phyloP scores from a whole-genome alignment of 345 rosid genomes.

The Eucalyptus caleyi region DNA sequence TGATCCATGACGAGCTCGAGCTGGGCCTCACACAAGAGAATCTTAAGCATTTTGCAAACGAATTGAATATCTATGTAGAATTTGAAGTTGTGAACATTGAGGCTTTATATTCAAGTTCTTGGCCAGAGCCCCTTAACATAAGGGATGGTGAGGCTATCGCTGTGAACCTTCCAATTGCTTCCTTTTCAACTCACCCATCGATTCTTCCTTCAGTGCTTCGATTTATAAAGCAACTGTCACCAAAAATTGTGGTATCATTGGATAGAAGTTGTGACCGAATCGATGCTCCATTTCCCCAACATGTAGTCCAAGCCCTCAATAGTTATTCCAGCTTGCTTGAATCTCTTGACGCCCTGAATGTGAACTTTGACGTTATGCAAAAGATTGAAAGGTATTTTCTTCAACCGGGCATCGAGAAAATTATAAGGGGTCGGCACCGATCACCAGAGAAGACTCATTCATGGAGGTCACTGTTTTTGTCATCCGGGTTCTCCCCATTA shows the following conservation, averaged over 20 bases:
- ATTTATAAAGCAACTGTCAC: constrained; percentile 65
- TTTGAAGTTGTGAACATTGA: constrained; percentile 54
- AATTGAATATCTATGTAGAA: constrained; percentile 56
- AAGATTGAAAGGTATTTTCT: constrained; percentile 79
- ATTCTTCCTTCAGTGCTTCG: constrained; percentile 48
- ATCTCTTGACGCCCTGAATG: constrained; percentile 76
- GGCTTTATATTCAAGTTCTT: constrained; percentile 35
- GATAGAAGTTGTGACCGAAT: constrained; percentile 76
- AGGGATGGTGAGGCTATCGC: constrained; percentile 47
- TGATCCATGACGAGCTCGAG: constrained; percentile 44
- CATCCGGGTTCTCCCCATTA: constrained; percentile 58
- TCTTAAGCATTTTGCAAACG: constrained; percentile 57
- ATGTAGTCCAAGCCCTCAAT: constrained; percentile 55
- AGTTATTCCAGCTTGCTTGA: constrained; percentile 56
- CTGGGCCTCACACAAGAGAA: constrained; percentile 63
- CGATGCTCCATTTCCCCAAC: constrained; percentile 71
- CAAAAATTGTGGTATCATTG: constrained; percentile 66
- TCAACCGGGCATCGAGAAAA: constrained; percentile 56
- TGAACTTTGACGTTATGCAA: constrained; percentile 52
- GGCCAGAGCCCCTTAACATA: constrained; percentile 7
- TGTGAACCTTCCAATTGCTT: constrained; percentile 58
- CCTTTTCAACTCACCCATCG: constrained; percentile 43
- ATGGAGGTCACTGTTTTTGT: constrained; percentile 67
- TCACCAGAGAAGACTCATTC: constrained; percentile 42
- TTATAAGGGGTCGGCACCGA: constrained; percentile 49